A percentile compares a stretch with the other conserved stretches of the same genome.
These are phyloP conservation scores for Hygrocybe punicea DNA, from an alignment of 768 basidiomycete species.

Conservation along the genomic window DNA sequence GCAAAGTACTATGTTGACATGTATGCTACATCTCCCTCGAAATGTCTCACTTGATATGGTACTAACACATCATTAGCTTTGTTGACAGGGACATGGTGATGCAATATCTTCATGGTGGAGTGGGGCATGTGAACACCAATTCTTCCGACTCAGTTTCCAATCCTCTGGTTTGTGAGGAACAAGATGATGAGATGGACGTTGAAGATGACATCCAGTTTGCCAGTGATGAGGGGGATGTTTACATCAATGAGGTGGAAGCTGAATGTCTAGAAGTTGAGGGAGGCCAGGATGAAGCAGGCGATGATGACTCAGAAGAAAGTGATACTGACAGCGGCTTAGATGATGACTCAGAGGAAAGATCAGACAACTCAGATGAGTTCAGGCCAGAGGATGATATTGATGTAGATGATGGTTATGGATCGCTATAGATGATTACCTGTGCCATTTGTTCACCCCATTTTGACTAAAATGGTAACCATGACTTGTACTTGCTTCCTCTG, in stretches of 20 bases:
- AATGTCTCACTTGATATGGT: neutral
- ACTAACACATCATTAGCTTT: conserved; percentile 22
- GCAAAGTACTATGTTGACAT: conserved; percentile 33
- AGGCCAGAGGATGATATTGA: neutral
- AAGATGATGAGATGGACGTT: too few species aligned
- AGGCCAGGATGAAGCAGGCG: too few species aligned
- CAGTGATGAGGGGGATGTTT: neutral
- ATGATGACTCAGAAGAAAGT: neutral
- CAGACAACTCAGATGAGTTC: neutral
- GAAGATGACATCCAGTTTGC: too few species aligned
- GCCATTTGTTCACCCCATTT: too few species aligned
- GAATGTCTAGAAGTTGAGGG: neutral
- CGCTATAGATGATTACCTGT: too few species aligned
- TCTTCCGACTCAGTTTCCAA: neutral
- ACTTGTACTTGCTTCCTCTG: too few species aligned
- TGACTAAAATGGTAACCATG: too few species aligned
- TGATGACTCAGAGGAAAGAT: neutral
- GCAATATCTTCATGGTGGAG: conserved; percentile 28
- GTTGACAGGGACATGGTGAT: conserved; percentile 36
- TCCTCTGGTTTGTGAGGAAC: too few species aligned
- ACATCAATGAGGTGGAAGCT: neutral
- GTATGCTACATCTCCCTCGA: conserved; percentile 21
- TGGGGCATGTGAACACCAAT: conserved; percentile 24
- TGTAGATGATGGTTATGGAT: neutral
- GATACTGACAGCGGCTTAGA: neutral